phyloP scores from a whole-genome alignment of 768 basidiomycete genomes.

The Mycena capillaripes region DNA sequence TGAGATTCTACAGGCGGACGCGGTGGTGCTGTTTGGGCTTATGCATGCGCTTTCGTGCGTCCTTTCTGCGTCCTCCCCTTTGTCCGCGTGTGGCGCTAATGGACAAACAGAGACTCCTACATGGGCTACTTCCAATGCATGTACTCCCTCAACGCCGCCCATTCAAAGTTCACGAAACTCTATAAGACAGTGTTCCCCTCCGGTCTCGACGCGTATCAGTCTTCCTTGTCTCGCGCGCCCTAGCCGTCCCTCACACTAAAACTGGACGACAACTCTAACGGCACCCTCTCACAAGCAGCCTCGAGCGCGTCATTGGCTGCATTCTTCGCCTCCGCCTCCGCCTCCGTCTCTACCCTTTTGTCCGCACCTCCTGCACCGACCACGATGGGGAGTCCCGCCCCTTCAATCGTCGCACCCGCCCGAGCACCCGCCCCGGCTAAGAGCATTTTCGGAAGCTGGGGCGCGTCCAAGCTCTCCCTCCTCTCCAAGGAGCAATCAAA shows the following conservation, averaged over 20 bases:
- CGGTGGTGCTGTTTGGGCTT: constrained; percentile 77
- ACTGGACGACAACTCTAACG: background rate
- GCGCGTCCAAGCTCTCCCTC: background rate
- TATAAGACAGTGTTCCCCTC: constrained; percentile 78
- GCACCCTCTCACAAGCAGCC: too few species aligned
- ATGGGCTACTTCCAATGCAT: constrained; percentile 86
- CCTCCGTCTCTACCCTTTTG: background rate
- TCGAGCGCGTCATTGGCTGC: background rate
- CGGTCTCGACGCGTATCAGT: constrained; percentile 56
- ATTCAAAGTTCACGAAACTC: constrained; percentile 83
- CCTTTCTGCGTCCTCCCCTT: background rate
- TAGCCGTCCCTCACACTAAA: background rate
- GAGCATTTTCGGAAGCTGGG: background rate
- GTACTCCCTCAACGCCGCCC: constrained; percentile 69
- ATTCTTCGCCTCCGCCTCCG: background rate
- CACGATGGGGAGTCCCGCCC: background rate
- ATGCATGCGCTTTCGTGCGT: constrained; percentile 78
- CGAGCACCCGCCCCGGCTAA: background rate
- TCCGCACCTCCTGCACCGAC: background rate
- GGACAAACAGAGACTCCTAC: constrained; percentile 71
- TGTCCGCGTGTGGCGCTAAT: background rate
- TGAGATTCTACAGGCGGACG: constrained; percentile 83
- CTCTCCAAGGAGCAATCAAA: background rate
- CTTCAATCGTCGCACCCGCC: too few species aligned
- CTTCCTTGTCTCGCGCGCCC: background rate